A percentile compares a stretch with the other conserved stretches of the same genome.
Evolutionary conservation across 495 filamentous ascomycete genomes (phyloP).

Genomic region (Penicillium alfredii): DNA sequence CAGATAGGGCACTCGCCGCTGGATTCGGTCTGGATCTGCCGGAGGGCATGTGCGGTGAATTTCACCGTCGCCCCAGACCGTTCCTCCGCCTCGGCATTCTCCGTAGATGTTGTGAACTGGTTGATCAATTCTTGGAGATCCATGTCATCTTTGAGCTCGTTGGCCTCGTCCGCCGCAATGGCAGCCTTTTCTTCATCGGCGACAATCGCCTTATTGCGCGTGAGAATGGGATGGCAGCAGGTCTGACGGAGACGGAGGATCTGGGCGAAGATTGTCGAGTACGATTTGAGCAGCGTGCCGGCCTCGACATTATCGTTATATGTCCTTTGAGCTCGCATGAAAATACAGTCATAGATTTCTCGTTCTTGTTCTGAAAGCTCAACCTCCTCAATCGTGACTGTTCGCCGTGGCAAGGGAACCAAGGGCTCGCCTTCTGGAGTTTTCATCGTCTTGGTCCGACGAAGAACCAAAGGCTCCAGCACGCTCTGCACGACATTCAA

Average conservation of each 20-base stretch:
- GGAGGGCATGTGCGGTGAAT: constrained; percentile 80
- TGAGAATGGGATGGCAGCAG: constrained; percentile 88
- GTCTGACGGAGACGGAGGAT: constrained; percentile 90
- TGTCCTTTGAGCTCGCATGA: constrained; percentile 69
- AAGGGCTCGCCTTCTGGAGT: constrained; percentile 83
- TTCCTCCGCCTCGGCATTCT: constrained; percentile 47
- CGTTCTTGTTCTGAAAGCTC: constrained; percentile 78
- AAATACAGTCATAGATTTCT: constrained; percentile 89
- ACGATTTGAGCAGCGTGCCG: constrained; percentile 88
- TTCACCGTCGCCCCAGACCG: constrained; percentile 33
- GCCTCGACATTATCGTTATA: constrained; percentile 83
- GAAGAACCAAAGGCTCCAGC: constrained; percentile 88
- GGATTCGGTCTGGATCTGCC: constrained; percentile 84
- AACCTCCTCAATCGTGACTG: constrained; percentile 75
- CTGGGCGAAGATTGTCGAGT: constrained; percentile 93
- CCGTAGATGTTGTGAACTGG: constrained; percentile 66
- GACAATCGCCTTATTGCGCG: constrained; percentile 75
- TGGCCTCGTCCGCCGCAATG: constrained; percentile 68
- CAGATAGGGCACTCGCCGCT: constrained; percentile 92
- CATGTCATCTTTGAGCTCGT: constrained; percentile 91
- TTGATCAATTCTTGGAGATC: constrained; percentile 80
- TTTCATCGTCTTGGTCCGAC: constrained; percentile 96
- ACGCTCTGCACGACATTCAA: constrained; percentile 97
- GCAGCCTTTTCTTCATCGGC: constrained; percentile 84
- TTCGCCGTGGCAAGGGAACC: constrained; percentile 77